Base-by-base conservation (phyloP, 2,329 filamentous ascomycete genomes). In the Dactylellina drechsleri region DNA sequence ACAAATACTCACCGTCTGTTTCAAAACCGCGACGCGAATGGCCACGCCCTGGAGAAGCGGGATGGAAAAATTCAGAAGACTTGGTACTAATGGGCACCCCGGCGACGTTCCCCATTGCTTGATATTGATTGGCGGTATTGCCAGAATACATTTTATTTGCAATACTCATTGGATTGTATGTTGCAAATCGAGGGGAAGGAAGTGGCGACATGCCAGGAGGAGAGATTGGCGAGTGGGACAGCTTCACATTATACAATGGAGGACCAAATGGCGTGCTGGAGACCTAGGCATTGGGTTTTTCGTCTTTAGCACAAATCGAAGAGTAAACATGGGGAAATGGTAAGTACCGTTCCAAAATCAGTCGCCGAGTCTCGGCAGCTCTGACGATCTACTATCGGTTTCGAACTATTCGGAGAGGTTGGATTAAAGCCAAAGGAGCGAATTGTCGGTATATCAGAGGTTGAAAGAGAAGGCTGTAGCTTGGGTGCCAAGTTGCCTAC, bases 401-500 rank as follows among this genome's bases (percentile, higher is more conserved):
- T 74, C 45, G 65, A 74, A 28, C 81, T 76, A 7, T 79, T 81
- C 40, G 81, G 81, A 64, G 83, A 80, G 66, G 82, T 80, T 56
- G 86, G 83, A 58, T 85, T 82, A 56, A 83, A 85, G 65, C 87
- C 86, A 64, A 87, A 85, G 78, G 86, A 90, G 86, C 95, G 96
- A 80, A 93, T 85, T 6, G 93, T 96, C 3, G 93, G 91, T 18
- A 97, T 86, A 80, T 98, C 93, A 82, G 91, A 95, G 64, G 92
- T 89, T 8, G 95, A 97, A 83, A 92, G 97, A 0, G 94, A 97
- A 52, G 91, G 90, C 82, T 93, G 91, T 70, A 97, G 83, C 84
- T 92, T 92, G 31, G 90, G 88, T 43, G 75, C 67, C 41, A 73
- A 73, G 43, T 56, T 61, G 47, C 72, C 68, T 41, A 77, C 50